A percentile compares a stretch with the other conserved stretches of the same genome.
phyloP scores from a whole-genome alignment of 495 filamentous ascomycete genomes.

The Podospora didyma region DNA sequence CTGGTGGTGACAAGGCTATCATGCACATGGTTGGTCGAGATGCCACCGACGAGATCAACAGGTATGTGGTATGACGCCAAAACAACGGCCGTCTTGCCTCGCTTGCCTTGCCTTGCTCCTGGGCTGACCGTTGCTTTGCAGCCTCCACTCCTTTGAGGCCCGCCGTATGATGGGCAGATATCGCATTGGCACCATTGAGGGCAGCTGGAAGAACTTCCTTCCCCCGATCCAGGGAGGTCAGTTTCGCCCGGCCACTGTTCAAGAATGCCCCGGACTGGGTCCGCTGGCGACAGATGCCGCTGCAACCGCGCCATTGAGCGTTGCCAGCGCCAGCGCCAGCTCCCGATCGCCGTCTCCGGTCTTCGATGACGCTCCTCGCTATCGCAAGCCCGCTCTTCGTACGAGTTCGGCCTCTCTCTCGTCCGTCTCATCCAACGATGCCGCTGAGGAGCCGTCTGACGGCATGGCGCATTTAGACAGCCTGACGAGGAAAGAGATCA shows the following conservation, averaged over 20 bases:
- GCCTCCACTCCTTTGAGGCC: conserved; percentile 80
- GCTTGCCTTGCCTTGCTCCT: too few relatives aligned
- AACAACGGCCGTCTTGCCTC: too few relatives aligned
- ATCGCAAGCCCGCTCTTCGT: conserved; percentile 13
- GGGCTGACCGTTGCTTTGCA: conserved; percentile 25
- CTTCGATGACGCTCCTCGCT: conserved; percentile 50
- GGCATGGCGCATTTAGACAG: conserved; percentile 65
- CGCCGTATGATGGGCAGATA: conserved; percentile 72
- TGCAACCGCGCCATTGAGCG: conserved; percentile 28
- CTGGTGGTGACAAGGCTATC: conserved; percentile 89
- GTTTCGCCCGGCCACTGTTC: conserved; percentile 56
- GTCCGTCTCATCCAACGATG: conserved; percentile 40
- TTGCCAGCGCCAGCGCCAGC: conserved; percentile 40
- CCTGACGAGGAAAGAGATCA: conserved; percentile 69
- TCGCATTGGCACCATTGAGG: conserved; percentile 79
- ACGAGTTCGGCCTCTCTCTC: conserved; percentile 34
- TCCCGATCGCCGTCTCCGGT: conserved; percentile 62
- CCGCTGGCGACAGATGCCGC: conserved; percentile 11
- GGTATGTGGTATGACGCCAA: conserved; percentile 48
- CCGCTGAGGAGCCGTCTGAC: conserved; percentile 37
- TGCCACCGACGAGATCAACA: conserved; percentile 92
- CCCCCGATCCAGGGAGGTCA: conserved; percentile 90
- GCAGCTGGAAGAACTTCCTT: conserved; percentile 80
- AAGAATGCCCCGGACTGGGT: too few relatives aligned
- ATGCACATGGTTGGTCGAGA: conserved; percentile 94